These are phyloP conservation scores for Boletus bicolor DNA, from an alignment of 768 basidiomycete genomes.

Conservation along the genomic window DNA sequence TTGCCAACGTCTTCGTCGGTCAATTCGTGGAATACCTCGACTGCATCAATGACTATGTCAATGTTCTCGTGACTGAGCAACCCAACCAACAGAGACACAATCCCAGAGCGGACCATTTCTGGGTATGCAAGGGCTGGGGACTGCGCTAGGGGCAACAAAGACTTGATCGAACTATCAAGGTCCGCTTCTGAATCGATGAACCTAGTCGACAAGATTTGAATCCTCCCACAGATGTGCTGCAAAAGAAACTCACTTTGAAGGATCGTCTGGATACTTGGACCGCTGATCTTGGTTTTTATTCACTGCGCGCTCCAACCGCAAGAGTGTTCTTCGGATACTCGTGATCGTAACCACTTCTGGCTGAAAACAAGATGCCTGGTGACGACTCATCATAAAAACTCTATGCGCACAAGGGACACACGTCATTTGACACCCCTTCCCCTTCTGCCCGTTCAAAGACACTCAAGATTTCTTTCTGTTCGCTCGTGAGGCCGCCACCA, in stretches of 20 bases:
- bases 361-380: conserved; percentile 34
- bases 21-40: conserved; percentile 89
- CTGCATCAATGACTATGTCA: conserved; percentile 95
- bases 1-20: conserved; percentile 95
- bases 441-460: conserved; percentile 82
- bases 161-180: conserved; percentile 83
- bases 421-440: conserved; percentile 64
- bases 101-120: conserved; percentile 78
- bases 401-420: conserved; percentile 36
- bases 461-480: conserved; percentile 93
- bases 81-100: conserved; percentile 68
- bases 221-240: background rate
- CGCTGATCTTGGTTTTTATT: conserved; percentile 96
- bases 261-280: conserved; percentile 92
- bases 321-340: conserved; percentile 66
- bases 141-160: conserved; percentile 85
- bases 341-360: conserved; percentile 65
- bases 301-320: conserved; percentile 82
- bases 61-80: conserved; percentile 94
- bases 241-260: conserved; percentile 63
- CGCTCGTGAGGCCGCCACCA: conserved; percentile 87
- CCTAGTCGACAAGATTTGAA: conserved; percentile 40
- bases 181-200: conserved; percentile 99
- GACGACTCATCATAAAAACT: background rate
- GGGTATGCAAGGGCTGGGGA: conserved; percentile 81